A percentile compares a stretch with the other conserved stretches of the same genome.
Conservation (phyloP, 2,329 filamentous ascomycete species). For the Penicillium psychrosexuale region DNA sequence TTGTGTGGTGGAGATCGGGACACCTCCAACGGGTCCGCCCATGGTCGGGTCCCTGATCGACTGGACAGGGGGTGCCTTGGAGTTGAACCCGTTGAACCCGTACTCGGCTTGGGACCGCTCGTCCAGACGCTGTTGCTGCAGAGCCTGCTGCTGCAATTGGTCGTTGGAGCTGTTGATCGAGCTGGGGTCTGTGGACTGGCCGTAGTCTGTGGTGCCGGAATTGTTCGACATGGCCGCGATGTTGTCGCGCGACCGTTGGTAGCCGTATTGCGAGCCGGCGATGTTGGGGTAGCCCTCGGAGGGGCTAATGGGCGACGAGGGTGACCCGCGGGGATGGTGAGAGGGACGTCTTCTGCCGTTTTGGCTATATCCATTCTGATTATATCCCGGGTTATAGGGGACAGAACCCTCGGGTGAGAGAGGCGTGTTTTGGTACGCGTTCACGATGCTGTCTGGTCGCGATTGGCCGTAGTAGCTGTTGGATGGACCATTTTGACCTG, state of each 20-base stretch:
- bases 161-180: slow-evolving; percentile 93
- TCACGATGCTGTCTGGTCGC: slow-evolving; percentile 47
- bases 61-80: slow-evolving; percentile 11
- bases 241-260: slow-evolving; percentile 82
- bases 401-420: slow-evolving; percentile 41
- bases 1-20: slow-evolving; percentile 5
- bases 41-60: slow-evolving; percentile 23
- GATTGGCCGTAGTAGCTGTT: slow-evolving; percentile 38
- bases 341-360: slow-evolving; percentile 31
- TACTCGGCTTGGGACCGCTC: slow-evolving; percentile 55
- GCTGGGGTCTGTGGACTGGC: slow-evolving; percentile 83
- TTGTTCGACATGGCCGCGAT: slow-evolving; percentile 66
- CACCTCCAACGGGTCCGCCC: slow-evolving; percentile 28
- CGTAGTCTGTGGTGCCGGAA: slow-evolving; percentile 69
- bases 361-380: slow-evolving; percentile 16
- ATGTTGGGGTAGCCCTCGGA: slow-evolving; percentile 35
- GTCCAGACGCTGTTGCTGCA: slow-evolving; percentile 38
- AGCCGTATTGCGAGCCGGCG: slow-evolving; percentile 37
- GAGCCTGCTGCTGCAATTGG: slow-evolving; percentile 55
- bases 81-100: slow-evolving; percentile 56
- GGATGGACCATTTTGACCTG: slow-evolving; percentile 31
- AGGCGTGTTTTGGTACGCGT: slow-evolving; percentile 26
- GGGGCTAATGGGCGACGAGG: slow-evolving; percentile 21
- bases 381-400: slow-evolving; percentile 31
- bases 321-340: slow-evolving; percentile 25